Base-by-base conservation (phyloP, 805 yeast species). In the Hyphopichia homilentoma region DNA sequence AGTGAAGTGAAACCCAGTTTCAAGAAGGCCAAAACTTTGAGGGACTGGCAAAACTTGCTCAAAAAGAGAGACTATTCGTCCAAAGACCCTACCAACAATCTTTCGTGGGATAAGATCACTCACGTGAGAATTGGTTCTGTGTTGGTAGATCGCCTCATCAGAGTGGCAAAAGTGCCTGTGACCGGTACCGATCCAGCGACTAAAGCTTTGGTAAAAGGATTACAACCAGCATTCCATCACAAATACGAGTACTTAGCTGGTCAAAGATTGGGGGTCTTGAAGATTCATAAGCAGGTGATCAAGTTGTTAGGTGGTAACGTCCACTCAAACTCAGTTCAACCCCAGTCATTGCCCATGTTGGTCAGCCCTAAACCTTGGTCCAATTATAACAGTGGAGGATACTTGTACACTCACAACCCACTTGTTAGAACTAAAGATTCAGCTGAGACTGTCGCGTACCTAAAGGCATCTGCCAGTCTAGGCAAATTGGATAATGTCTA, bases 321-420 rank as follows among this genome's bases (percentile, higher is more conserved):
- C 21, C 61, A 79, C 5, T 68, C 71, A 16, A 81, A 81, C 31
- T 70, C 84, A 1, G 77, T 84, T 4, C 85, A 79, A 47, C 96
- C 97, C 0, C 97, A 90, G 55, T 70, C 75, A 40, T 67, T 93
- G 32, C 98, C 98, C 6, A 93, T 93, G 98, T 67, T 93, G 30
- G 82, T 84, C 6, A 76, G 78, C 40, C 98, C 98, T n/a, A 67
- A 79, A 34, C 86, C 87, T 4, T 93, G 98, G 98, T 72, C 78
- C 1, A 62, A 77, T 7, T 80, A 81, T 74, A 79, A 81, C 48
- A 74, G 75, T 35, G 98, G 98, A 44, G 98, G 97, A 0, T 89
- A 86, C 49, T 66, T 75, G 37, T 80, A 78, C 49, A 68, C 83
- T 9, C 77, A 74, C 40, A 70, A 77, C 12, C 59, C 70, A 4